phyloP scores from a whole-genome alignment of 2,329 filamentous ascomycete genomes.

The Clonostachys sp. region DNA sequence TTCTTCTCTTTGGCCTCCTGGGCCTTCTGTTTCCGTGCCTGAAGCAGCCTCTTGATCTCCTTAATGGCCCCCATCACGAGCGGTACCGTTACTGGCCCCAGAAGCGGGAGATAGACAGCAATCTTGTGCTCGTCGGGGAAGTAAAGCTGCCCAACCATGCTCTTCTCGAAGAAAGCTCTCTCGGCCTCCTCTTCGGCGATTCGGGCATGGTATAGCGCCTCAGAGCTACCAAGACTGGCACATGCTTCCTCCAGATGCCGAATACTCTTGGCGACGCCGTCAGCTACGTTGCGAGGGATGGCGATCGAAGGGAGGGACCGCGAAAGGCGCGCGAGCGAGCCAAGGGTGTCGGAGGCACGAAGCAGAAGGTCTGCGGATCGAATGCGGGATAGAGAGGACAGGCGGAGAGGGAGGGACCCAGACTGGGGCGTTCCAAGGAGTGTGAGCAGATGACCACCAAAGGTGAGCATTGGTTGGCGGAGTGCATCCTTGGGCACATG shows the following conservation, averaged over 20 bases:
- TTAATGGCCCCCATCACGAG: conserved; percentile 79
- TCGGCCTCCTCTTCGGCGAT: conserved; percentile 87
- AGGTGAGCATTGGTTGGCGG: conserved; percentile 78
- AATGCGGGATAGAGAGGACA: conserved; percentile 82
- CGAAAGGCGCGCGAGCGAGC: conserved; percentile 84
- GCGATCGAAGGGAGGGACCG: conserved; percentile 83
- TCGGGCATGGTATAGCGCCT: conserved; percentile 74
- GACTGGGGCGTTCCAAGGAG: conserved; percentile 80
- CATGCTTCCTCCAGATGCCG: conserved; percentile 74
- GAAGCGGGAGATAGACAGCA: conserved; percentile 86
- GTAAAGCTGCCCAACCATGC: conserved; percentile 97
- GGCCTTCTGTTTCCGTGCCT: conserved; percentile 37
- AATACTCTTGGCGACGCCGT: conserved; percentile 78
- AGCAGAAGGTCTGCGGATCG: conserved; percentile 80
- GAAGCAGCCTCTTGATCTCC: conserved; percentile 65
- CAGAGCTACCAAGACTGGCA: conserved; percentile 57
- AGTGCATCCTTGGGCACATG: conserved; percentile 63
- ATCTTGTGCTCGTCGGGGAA: conserved; percentile 99
- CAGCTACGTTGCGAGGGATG: conserved; percentile 81
- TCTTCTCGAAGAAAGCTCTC: conserved; percentile 95
- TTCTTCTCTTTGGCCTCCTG: conserved; percentile 33
- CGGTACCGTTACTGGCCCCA: conserved; percentile 89
- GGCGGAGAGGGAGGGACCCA: conserved; percentile 77
- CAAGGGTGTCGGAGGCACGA: conserved; percentile 87
- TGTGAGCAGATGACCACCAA: conserved; percentile 84